Evolutionary conservation across 169 alveolate species (phyloP), one percentile per base, ranked within the genome.

Genomic region (Cryptosporidium baileyi): DNA sequence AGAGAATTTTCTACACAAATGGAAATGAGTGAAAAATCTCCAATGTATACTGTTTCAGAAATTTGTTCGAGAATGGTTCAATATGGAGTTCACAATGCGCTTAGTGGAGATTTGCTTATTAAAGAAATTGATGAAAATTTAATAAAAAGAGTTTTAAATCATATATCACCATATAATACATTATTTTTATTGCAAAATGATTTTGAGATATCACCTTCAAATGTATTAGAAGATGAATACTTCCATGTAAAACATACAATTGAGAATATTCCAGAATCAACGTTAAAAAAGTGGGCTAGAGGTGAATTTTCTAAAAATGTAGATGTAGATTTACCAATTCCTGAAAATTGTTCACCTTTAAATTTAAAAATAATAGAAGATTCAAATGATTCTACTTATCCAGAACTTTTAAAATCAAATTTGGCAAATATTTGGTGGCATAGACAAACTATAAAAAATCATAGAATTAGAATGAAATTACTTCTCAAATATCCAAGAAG

Each of bases 401-500:
- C 67, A 17, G 59, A 54, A 51, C 43, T 19, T 15, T 13, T 74
- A 19, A 26, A 51, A 22, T 74, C 67, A 3, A 13, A 15, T 1
- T 15, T 52, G 17, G 74, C 85, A 9, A 57, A 36, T 36, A 41
- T 74, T 11, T 74, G 85, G 85, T 74, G 85, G 85, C 22, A 54
- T 51, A 59, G 67, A 34, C 67, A 67, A 24, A 38, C 30, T 4
- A 57, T 26, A 51, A 41, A 38, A 51, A 74, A 59, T 28, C 65
- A 74, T 15, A 52, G 41, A 54, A 43, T 74, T 7, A 54, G 60
- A 74, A 74, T 74, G 32, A 74, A 26, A 17, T 34, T 74, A 36
- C 67, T 74, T 36, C 28, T 74, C 5, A 74, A 57, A 38, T 74
- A 30, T 74, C 85, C 85, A 17, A 74, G 85, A 45, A 74, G 85